A percentile compares a stretch with the other conserved stretches of the same genome.
These are phyloP conservation scores for Cyberlindnera nakhonratchasimensis DNA, from an alignment of 805 yeast species.

Conservation along the genomic window DNA sequence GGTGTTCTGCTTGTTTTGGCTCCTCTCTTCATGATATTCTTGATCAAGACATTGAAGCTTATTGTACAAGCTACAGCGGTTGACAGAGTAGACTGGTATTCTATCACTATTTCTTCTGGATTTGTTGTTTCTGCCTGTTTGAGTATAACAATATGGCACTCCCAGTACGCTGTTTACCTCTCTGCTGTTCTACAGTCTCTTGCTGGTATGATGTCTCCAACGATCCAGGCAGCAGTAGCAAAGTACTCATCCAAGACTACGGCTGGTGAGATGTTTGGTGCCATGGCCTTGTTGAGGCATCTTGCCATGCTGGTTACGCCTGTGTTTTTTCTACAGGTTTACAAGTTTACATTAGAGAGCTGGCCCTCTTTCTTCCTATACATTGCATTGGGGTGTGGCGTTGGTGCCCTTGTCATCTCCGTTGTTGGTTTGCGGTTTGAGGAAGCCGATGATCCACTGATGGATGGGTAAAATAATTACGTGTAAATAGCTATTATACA, in stretches of 20 bases:
- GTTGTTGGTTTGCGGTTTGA: neutral
- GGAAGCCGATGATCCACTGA: neutral
- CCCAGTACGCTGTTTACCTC: slow-evolving; percentile 11
- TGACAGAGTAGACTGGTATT: neutral
- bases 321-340: slow-evolving; percentile 17
- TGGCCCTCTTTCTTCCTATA: neutral
- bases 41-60: neutral
- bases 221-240: slow-evolving; percentile 18
- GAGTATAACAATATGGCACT: slow-evolving; percentile 1
- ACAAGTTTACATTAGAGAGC: slow-evolving; percentile 13
- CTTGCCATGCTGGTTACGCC: slow-evolving; percentile 20
- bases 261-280: slow-evolving; percentile 26
- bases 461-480: neutral
- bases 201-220: slow-evolving; percentile 22
- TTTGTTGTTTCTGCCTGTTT: neutral
- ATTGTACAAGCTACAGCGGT: neutral
- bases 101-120: neutral
- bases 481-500: neutral
- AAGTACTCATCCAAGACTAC: slow-evolving; percentile 19
- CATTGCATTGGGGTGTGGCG: slow-evolving; percentile 1
- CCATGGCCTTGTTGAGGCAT: slow-evolving; percentile 23
- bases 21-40: slow-evolving; percentile 8
- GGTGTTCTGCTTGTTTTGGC: slow-evolving; percentile 18
- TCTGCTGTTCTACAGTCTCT: slow-evolving; percentile 19
- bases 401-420: neutral